These are phyloP conservation scores for Furcasterigmium sp. DNA, from an alignment of 2,329 filamentous ascomycete species.

Conservation along the genomic window DNA sequence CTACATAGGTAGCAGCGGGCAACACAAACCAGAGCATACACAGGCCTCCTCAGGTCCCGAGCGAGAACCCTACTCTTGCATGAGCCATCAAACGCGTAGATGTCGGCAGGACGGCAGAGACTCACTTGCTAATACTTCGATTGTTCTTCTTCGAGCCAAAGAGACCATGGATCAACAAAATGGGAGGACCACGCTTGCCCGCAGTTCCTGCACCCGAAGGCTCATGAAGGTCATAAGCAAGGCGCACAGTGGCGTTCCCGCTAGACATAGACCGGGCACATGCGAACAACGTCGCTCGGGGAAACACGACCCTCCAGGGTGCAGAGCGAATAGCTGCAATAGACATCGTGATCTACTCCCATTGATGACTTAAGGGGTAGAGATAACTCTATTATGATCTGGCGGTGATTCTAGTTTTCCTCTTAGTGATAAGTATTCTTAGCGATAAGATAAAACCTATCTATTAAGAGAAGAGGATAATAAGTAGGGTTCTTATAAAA, in stretches of 20 bases:
- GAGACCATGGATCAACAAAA: conserved; percentile 86
- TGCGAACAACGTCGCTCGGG: neutral
- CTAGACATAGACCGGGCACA: neutral
- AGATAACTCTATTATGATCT: no score
- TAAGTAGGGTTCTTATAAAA: neutral
- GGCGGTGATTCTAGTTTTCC: neutral
- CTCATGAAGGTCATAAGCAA: conserved; percentile 64
- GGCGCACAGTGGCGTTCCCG: conserved; percentile 17
- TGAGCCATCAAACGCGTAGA: neutral
- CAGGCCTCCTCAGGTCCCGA: conserved; percentile 70
- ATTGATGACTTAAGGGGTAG: no score
- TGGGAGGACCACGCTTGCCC: conserved; percentile 46
- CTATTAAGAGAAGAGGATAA: neutral
- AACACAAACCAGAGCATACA: conserved; percentile 70
- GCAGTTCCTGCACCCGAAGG: conserved; percentile 33
- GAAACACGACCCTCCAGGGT: no score
- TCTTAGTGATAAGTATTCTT: no score
- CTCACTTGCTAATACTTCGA: conserved; percentile 87
- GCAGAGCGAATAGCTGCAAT: no score
- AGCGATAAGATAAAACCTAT: neutral
- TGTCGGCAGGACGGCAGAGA: conserved; percentile 11
- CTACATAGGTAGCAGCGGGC: no score
- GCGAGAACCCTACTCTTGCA: conserved; percentile 60
- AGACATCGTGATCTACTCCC: no score
- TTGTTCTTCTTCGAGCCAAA: conserved; percentile 97